These are phyloP conservation scores for Euptelea pleiosperma DNA, from an alignment of 164 flowering plant species.

Conservation along the genomic window DNA sequence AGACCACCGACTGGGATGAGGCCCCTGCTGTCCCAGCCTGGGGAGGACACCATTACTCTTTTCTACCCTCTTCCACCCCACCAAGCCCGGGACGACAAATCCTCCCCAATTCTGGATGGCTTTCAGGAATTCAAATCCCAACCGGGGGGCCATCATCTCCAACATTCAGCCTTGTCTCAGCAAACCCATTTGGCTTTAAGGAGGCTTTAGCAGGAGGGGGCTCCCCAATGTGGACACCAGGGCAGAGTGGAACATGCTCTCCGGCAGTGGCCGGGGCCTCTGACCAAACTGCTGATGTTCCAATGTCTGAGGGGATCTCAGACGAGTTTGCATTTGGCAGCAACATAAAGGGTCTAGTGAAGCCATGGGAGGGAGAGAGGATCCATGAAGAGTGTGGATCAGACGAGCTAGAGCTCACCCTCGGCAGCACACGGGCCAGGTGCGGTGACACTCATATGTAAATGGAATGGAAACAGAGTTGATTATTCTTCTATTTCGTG, in stretches of 20 bases:
- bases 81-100: slow-evolving; percentile 73
- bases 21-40: slow-evolving; percentile 38
- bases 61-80: slow-evolving; percentile 74
- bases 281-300: slow-evolving; percentile 68
- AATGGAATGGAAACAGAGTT: neutral
- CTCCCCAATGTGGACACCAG: slow-evolving; percentile 93
- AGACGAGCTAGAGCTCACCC: slow-evolving; percentile 94
- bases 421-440: slow-evolving; percentile 73
- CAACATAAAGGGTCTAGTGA: slow-evolving; percentile 57
- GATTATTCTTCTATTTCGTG: neutral
- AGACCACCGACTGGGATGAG: slow-evolving; percentile 60
- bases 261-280: slow-evolving; percentile 65
- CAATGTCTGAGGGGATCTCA: slow-evolving; percentile 70
- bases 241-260: slow-evolving; percentile 95
- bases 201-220: slow-evolving; percentile 49
- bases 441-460: slow-evolving; percentile 12
- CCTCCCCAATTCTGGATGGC: slow-evolving; percentile 73
- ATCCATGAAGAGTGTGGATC: slow-evolving; percentile 88
- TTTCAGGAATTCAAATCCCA: slow-evolving; percentile 29
- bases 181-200: slow-evolving; percentile 63
- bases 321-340: slow-evolving; percentile 93
- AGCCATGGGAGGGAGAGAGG: slow-evolving; percentile 97
- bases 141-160: slow-evolving; percentile 37
- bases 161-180: slow-evolving; percentile 73
- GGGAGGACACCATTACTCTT: slow-evolving; percentile 47